Evolutionary conservation across 1,139 yeast species (phyloP).

Genomic region (Geotrichum siamense): DNA sequence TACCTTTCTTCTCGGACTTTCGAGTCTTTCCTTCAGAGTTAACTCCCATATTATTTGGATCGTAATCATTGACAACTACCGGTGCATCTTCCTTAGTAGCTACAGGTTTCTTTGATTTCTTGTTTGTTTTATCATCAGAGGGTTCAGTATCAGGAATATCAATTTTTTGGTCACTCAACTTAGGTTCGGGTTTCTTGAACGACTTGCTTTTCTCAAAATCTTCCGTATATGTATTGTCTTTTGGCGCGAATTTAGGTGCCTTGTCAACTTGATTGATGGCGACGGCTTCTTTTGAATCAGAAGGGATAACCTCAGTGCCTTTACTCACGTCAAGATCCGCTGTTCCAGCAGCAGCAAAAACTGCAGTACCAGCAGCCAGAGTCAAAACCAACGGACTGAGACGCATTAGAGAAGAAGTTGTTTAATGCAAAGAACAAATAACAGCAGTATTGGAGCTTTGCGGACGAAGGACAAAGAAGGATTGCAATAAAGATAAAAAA

Average conservation of each 20-base stretch:
- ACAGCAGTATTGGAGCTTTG: no score
- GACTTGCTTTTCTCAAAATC: conserved; percentile 28
- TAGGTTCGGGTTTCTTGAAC: conserved; percentile 32
- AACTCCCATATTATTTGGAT: conserved; percentile 35
- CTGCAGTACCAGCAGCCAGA: conserved; percentile 10
- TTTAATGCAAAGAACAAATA: no score
- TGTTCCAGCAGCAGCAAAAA: conserved; percentile 17
- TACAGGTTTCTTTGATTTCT: conserved; percentile 24
- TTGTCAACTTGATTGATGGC: conserved; percentile 28
- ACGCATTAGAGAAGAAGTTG: no score
- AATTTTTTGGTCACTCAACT: conserved; percentile 25
- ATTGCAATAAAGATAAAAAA: no score
- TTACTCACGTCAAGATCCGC: conserved; percentile 26
- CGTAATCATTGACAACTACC: conserved; percentile 36
- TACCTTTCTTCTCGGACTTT: conserved; percentile 16
- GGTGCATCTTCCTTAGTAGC: conserved; percentile 30
- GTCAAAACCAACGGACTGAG: conserved; percentile 16
- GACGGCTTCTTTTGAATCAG: conserved; percentile 31
- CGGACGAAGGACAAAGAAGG: no score
- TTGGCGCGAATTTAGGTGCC: conserved; percentile 35
- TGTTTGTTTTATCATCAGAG: conserved; percentile 20
- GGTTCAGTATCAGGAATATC: conserved; percentile 27
- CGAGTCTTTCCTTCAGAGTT: conserved; percentile 23
- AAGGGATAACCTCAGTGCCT: conserved; percentile 30
- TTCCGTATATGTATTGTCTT: conserved; percentile 31